These are phyloP conservation scores for Asterionellopsis glacialis DNA, from an alignment of 108 stramenopile genomes.

Conservation along the genomic window DNA sequence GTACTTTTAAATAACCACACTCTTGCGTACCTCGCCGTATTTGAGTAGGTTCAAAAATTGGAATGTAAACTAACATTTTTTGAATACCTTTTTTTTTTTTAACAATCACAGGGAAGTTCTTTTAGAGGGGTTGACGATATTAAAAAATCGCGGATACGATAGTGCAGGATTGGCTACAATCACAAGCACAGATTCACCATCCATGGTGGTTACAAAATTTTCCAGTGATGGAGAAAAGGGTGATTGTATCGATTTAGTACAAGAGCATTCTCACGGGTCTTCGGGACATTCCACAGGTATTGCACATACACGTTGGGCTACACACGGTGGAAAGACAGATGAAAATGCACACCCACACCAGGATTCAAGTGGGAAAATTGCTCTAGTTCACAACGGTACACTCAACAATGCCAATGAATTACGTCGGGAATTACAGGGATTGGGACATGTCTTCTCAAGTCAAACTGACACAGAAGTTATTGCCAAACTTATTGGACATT, in stretches of 20 bases:
- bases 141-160: slow-evolving; percentile 99
- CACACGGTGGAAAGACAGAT: slow-evolving; percentile 98
- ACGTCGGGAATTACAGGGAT: slow-evolving; percentile 71
- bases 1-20: not conserved
- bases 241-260: slow-evolving; percentile 88
- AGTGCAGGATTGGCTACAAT: slow-evolving; percentile 93
- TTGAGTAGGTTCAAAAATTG: too few species aligned
- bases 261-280: slow-evolving; percentile 44
- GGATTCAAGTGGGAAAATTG: slow-evolving; percentile 92
- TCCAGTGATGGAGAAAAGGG: slow-evolving; percentile 92
- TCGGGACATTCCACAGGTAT: slow-evolving; percentile 86
- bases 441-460: slow-evolving; percentile 82
- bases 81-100: not conserved
- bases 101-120: slow-evolving; percentile 50
- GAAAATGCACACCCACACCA: slow-evolving; percentile 98
- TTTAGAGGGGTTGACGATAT: slow-evolving; percentile 91
- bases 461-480: slow-evolving; percentile 99
- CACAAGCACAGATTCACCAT: not conserved
- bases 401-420: slow-evolving; percentile 93
- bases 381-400: slow-evolving; percentile 99
- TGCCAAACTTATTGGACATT: slow-evolving; percentile 89
- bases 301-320: slow-evolving; percentile 99
- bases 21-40: too few species aligned
- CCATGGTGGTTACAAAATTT: slow-evolving; percentile 83
- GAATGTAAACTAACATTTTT: too few species aligned